Percentiles rank a stretch among this genome's conserved stretches.
Conservation (phyloP, 2,329 filamentous ascomycete genomes). For the Zalaria sp. region DNA sequence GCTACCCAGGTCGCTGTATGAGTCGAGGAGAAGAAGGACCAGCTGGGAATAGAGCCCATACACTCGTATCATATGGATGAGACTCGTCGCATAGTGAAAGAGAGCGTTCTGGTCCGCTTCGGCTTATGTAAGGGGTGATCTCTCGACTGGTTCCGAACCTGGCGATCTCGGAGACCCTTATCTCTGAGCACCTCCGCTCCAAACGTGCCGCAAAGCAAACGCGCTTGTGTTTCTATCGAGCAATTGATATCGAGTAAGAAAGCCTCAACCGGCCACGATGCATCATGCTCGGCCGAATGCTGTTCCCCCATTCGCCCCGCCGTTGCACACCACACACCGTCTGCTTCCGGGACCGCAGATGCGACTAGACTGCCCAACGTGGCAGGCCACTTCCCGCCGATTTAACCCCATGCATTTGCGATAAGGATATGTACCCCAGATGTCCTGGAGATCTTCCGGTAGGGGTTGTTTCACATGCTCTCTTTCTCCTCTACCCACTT, state of each 20-base stretch:
- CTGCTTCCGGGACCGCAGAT: neutral
- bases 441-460: neutral
- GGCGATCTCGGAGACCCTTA: neutral
- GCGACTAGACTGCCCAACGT: conserved; percentile 1
- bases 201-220: neutral
- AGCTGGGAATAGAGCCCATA: too few relatives aligned
- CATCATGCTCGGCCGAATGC: neutral
- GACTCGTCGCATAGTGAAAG: too few relatives aligned
- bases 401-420: neutral
- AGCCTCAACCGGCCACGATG: neutral
- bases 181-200: neutral
- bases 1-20: too few relatives aligned
- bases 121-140: too few relatives aligned
- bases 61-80: too few relatives aligned
- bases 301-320: neutral
- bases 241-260: neutral
- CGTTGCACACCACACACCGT: neutral
- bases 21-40: too few relatives aligned
- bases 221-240: neutral
- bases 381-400: conserved; percentile 1
- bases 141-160: too few relatives aligned
- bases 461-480: neutral
- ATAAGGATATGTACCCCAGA: conserved; percentile 4
- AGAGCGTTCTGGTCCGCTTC: too few relatives aligned
- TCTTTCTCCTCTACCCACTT: neutral